Conservation (phyloP, 352 stramenopile species). For the Phytophthora chlamydospora region DNA sequence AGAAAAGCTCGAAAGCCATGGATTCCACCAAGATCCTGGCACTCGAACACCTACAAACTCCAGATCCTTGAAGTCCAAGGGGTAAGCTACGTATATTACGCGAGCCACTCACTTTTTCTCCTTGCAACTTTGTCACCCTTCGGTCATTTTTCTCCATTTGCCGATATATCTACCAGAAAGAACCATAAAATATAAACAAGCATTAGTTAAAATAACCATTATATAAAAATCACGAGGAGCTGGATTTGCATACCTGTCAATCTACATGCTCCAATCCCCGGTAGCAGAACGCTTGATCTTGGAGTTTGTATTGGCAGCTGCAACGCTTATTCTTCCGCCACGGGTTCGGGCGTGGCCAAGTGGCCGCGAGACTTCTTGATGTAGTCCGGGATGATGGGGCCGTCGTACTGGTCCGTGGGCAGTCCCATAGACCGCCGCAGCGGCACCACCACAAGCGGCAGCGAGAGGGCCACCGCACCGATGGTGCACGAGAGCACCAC, state of each 20-base stretch:
- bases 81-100: conserved; percentile 18
- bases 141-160: too few relatives aligned
- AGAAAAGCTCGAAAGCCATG: conserved; percentile 28
- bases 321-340: conserved; percentile 42
- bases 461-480: conserved; percentile 63
- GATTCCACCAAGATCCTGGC: conserved; percentile 2
- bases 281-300: conserved; percentile 3
- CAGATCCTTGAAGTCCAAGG: neutral
- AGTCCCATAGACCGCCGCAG: conserved; percentile 85
- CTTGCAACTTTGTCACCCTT: neutral
- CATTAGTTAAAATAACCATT: too few relatives aligned
- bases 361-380: conserved; percentile 80
- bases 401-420: conserved; percentile 91
- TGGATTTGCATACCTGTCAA: conserved; percentile 17
- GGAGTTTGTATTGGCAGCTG: conserved; percentile 15
- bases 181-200: too few relatives aligned
- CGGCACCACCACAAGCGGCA: conserved; percentile 84
- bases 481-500: conserved; percentile 86
- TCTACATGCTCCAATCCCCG: conserved; percentile 4
- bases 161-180: too few relatives aligned
- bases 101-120: neutral
- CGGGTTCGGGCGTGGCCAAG: conserved; percentile 43
- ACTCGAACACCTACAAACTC: neutral
- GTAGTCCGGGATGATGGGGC: conserved; percentile 75
- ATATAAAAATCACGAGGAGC: neutral